Evolutionary conservation across 2,329 filamentous ascomycete genomes (phyloP).

Genomic region (Penicillium sp.): DNA sequence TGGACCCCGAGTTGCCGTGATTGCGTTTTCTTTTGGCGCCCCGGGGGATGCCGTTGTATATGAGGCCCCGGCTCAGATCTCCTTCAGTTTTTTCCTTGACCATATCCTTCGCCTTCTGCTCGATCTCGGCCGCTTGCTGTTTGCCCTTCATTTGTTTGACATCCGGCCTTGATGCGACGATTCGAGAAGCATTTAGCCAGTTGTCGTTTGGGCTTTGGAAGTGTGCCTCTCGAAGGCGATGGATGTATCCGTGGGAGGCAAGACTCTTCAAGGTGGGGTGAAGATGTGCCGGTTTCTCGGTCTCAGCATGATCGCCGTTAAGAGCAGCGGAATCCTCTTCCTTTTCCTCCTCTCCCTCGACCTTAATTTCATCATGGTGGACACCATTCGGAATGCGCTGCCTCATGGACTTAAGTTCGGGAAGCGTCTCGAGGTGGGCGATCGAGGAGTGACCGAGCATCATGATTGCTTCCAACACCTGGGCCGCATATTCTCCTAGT

Average conservation of each 20-base stretch:
- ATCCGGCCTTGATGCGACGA: conserved; percentile 30
- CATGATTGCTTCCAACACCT: conserved; percentile 71
- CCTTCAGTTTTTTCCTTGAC: conserved; percentile 36
- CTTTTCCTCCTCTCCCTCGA: conserved; percentile 23
- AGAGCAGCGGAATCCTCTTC: conserved; percentile 41
- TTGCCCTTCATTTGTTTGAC: conserved; percentile 39
- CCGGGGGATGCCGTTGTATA: conserved; percentile 33
- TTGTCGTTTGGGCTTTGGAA: conserved; percentile 43
- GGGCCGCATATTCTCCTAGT: conserved; percentile 70
- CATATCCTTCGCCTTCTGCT: conserved; percentile 28
- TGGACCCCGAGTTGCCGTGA: conserved; percentile 15
- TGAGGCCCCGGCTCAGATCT: conserved; percentile 33
- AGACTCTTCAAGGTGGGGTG: conserved; percentile 40
- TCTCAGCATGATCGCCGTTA: conserved; percentile 25
- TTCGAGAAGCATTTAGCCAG: conserved; percentile 37
- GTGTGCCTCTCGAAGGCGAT: conserved; percentile 39
- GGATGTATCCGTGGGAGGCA: conserved; percentile 42
- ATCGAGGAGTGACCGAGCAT: conserved; percentile 70
- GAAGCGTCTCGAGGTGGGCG: conserved; percentile 43
- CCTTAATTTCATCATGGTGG: conserved; percentile 23
- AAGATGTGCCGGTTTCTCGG: conserved; percentile 27
- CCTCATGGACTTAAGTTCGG: conserved; percentile 31
- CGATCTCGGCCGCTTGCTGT: conserved; percentile 34
- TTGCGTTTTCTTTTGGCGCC: conserved; percentile 34
- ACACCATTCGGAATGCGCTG: conserved; percentile 24